Evolutionary conservation across 768 basidiomycete genomes (phyloP).

Genomic region (Leccinum olivaceopallidum): DNA sequence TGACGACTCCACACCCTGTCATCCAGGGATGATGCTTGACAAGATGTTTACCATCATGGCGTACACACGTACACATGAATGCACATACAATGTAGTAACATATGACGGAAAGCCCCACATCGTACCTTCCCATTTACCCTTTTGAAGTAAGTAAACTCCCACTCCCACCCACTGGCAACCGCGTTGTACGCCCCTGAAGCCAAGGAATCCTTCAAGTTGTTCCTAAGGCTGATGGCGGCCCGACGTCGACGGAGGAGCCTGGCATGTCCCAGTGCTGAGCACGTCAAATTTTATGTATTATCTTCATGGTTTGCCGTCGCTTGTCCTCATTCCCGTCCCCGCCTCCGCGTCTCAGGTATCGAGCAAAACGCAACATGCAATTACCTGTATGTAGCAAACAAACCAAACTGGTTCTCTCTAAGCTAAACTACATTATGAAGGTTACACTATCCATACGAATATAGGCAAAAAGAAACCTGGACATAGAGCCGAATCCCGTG

Average conservation of each 20-base stretch:
- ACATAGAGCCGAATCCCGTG: not conserved
- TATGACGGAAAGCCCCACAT: not conserved
- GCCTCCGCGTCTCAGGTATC: not conserved
- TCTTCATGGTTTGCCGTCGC: too few relatives aligned
- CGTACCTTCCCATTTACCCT: not conserved
- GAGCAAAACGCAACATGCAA: not conserved
- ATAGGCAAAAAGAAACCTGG: not conserved
- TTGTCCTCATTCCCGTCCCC: not conserved
- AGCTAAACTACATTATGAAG: not conserved
- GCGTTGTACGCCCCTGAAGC: not conserved
- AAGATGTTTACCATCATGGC: too few relatives aligned
- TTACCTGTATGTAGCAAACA: not conserved
- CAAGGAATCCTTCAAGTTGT: not conserved
- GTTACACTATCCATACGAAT: not conserved
- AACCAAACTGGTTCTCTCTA: not conserved
- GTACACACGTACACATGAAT: too few relatives aligned
- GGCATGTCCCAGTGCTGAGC: too few relatives aligned
- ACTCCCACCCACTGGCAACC: not conserved
- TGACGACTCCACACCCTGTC: not conserved
- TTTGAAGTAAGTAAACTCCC: not conserved
- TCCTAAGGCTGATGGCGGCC: not conserved
- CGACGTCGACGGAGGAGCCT: not conserved
- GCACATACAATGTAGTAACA: too few relatives aligned
- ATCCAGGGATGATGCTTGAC: not conserved
- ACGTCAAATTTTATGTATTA: too few relatives aligned